Evolutionary conservation across 202 grass and related monocot species (phyloP).

Genomic region (Zizania palustris): DNA sequence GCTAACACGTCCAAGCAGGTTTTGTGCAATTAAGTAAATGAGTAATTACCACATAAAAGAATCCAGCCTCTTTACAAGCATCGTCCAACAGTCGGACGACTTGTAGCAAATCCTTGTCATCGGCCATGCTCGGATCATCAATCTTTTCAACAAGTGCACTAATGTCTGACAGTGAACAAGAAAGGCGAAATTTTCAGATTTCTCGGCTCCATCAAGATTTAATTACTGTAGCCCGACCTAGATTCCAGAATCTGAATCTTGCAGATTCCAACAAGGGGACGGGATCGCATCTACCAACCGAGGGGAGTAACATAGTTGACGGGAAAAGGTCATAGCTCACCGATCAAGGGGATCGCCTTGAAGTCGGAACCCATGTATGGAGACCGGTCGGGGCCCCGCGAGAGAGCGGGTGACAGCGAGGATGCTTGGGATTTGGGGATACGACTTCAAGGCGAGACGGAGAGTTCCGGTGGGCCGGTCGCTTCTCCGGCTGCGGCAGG

Average conservation of each 20-base stretch:
- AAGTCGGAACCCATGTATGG: constrained; percentile 66
- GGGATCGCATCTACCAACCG: background rate
- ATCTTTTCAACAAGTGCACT: constrained; percentile 72
- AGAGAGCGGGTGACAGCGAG: background rate
- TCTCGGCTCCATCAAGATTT: background rate
- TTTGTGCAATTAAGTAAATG: background rate
- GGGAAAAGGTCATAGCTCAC: constrained; percentile 8
- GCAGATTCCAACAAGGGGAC: background rate
- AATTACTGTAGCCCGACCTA: background rate
- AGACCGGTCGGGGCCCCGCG: background rate
- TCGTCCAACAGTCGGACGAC: constrained; percentile 64
- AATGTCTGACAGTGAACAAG: constrained; percentile 54
- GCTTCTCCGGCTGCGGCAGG: too few species aligned
- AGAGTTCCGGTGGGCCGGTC: too few species aligned
- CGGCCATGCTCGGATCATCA: constrained; percentile 57
- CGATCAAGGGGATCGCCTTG: constrained; percentile 72
- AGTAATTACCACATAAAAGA: constrained; percentile 95
- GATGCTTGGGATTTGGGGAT: background rate
- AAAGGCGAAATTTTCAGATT: background rate
- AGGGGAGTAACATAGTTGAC: background rate
- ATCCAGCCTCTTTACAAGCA: constrained; percentile 78
- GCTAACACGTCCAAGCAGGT: background rate
- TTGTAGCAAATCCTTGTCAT: constrained; percentile 53
- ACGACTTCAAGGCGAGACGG: background rate
- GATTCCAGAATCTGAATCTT: constrained; percentile 37